phyloP scores from a whole-genome alignment of 1,284 basidiomycete species.

The Meira miltonrushii region DNA sequence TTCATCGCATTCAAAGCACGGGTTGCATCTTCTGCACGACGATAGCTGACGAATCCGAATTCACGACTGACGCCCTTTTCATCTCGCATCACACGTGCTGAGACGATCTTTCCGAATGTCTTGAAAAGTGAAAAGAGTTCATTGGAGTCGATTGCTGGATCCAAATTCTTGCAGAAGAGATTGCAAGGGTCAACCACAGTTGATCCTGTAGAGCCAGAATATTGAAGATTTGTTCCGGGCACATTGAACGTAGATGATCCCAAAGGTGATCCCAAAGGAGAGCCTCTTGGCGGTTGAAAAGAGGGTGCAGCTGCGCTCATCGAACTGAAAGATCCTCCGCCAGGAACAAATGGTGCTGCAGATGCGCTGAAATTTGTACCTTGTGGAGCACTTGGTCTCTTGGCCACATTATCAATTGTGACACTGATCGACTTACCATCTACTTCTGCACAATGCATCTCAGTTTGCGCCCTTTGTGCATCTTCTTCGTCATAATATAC shows the following conservation, averaged over 20 bases:
- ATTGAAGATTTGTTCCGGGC: constrained; percentile 30
- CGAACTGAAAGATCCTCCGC: background rate
- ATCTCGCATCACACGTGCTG: constrained; percentile 89
- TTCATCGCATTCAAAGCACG: constrained; percentile 70
- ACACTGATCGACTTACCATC: constrained; percentile 41
- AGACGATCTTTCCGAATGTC: constrained; percentile 53
- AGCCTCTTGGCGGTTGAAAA: constrained; percentile 27
- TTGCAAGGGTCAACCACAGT: constrained; percentile 46
- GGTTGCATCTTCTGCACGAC: constrained; percentile 57
- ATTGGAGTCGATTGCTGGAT: constrained; percentile 27
- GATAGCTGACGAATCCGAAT: constrained; percentile 87
- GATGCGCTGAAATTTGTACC: constrained; percentile 23
- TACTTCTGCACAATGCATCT: constrained; percentile 41
- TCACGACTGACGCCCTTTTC: constrained; percentile 75
- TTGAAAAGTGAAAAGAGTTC: constrained; percentile 37
- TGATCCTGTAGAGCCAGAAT: constrained; percentile 27
- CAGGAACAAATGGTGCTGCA: constrained; percentile 32
- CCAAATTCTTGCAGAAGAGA: constrained; percentile 47
- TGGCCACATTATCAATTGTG: constrained; percentile 22
- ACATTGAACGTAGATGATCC: constrained; percentile 24
- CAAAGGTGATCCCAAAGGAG: constrained; percentile 28
- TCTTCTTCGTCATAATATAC: constrained; percentile 35
- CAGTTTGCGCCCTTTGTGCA: constrained; percentile 31
- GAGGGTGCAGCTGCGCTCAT: constrained; percentile 33
- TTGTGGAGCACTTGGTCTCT: constrained; percentile 10